A percentile compares a stretch with the other conserved stretches of the same genome.
Conservation (phyloP, 139 green algal genomes). For the Coccomyxa sp. region DNA sequence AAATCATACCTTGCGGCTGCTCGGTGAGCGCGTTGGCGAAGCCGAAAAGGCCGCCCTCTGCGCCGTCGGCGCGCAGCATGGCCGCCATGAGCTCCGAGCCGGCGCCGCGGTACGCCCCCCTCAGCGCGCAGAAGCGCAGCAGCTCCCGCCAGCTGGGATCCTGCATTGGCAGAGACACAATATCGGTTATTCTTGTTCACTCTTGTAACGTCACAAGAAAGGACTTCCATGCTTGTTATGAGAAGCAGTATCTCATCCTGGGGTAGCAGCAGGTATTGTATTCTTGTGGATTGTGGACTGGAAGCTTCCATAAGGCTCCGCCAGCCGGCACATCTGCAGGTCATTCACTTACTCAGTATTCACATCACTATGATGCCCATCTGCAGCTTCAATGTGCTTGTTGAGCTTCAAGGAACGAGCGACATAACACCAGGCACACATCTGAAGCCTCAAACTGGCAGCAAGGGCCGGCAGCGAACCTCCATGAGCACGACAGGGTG, state of each 20-base stretch:
- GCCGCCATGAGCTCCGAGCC: conserved; percentile 1
- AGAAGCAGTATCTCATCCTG: neutral
- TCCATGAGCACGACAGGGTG: conserved; percentile 60
- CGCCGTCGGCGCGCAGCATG: neutral
- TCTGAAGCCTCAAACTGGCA: neutral
- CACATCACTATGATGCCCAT: too few species aligned
- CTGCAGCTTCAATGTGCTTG: too few species aligned
- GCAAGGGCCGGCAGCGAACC: neutral
- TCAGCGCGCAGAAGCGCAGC: conserved; percentile 48
- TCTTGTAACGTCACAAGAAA: neutral
- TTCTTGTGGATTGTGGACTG: too few species aligned
- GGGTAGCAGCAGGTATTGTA: neutral
- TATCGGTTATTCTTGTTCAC: neutral
- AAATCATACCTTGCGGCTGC: too few species aligned
- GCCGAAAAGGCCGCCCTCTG: neutral
- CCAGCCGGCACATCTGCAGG: too few species aligned
- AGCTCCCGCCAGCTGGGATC: conserved; percentile 70
- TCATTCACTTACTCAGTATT: too few species aligned
- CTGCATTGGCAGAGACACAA: conserved; percentile 4
- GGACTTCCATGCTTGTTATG: neutral
- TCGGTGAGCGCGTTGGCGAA: neutral
- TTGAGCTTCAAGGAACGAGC: too few species aligned
- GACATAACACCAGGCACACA: too few species aligned
- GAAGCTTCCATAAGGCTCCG: too few species aligned
- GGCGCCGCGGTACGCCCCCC: conserved; percentile 27